Percentiles rank a stretch among this genome's conserved stretches.
phyloP scores from a whole-genome alignment of 257 asterid species.

The Penstemon eatonii region DNA sequence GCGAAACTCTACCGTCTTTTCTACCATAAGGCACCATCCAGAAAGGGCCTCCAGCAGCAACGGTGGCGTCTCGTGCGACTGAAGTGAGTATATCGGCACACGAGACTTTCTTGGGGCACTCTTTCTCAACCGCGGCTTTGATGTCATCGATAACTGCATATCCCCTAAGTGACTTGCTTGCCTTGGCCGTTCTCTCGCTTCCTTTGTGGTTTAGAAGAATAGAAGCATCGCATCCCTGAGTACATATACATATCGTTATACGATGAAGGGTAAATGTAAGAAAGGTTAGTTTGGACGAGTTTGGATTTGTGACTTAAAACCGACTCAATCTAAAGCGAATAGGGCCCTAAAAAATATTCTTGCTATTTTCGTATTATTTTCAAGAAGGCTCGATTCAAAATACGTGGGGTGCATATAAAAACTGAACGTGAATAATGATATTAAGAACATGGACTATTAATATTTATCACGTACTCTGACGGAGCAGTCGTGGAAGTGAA shows the following conservation, averaged over 20 bases:
- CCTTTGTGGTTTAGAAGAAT: constrained; percentile 50
- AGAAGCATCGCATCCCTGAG: constrained; percentile 67
- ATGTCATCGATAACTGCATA: constrained; percentile 50
- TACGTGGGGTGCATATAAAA: not conserved
- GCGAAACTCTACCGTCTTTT: constrained; percentile 49
- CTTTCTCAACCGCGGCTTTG: constrained; percentile 47
- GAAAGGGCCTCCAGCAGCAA: constrained; percentile 49
- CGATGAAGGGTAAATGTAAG: too few species aligned
- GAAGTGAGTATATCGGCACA: constrained; percentile 66
- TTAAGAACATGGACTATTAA: too few species aligned
- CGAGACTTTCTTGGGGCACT: constrained; percentile 55
- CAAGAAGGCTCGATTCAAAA: not conserved
- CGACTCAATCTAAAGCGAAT: too few species aligned
- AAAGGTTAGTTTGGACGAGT: too few species aligned
- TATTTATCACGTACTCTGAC: constrained; percentile 38
- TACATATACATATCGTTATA: too few species aligned
- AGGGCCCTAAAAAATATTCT: too few species aligned
- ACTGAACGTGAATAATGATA: too few species aligned
- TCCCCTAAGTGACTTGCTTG: constrained; percentile 51
- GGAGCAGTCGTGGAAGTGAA: constrained; percentile 62
- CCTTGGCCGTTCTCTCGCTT: constrained; percentile 47
- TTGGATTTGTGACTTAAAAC: too few species aligned
- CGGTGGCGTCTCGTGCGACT: constrained; percentile 61
- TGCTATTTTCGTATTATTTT: too few species aligned
- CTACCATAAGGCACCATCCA: constrained; percentile 62